Evolutionary conservation across 1,139 yeast species (phyloP).

Genomic region (Nakaseomyces bracarensis): DNA sequence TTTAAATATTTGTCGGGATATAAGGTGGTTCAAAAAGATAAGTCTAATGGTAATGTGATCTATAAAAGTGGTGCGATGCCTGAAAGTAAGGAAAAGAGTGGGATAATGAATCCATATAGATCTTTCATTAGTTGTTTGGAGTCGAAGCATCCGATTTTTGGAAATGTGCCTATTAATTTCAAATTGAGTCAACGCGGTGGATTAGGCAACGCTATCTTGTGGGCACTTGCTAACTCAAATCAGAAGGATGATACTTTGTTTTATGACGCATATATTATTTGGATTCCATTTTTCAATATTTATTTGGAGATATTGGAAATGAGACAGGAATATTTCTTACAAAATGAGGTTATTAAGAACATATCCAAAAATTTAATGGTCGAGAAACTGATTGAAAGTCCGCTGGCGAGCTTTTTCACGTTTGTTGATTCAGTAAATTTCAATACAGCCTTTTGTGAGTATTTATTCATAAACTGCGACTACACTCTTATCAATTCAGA

Average conservation of each 20-base stretch:
- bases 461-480: slow-evolving; percentile 23
- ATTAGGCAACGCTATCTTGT: slow-evolving; percentile 23
- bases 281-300: slow-evolving; percentile 24
- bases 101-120: slow-evolving; percentile 16
- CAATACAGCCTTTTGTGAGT: slow-evolving; percentile 17
- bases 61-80: slow-evolving; percentile 7
- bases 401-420: slow-evolving; percentile 19
- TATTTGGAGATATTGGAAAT: slow-evolving; percentile 20
- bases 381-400: slow-evolving; percentile 19
- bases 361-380: slow-evolving; percentile 8
- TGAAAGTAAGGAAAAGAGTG: slow-evolving; percentile 5
- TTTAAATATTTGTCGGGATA: slow-evolving; percentile 2
- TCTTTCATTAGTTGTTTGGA: slow-evolving; percentile 25
- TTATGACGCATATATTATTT: slow-evolving; percentile 19
- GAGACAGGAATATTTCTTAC: slow-evolving; percentile 23
- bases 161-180: slow-evolving; percentile 17
- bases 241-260: slow-evolving; percentile 14
- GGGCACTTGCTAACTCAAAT: slow-evolving; percentile 24
- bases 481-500: slow-evolving; percentile 5
- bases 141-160: slow-evolving; percentile 17
- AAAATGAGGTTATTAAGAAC: slow-evolving; percentile 13
- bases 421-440: slow-evolving; percentile 16
- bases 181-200: slow-evolving; percentile 20
- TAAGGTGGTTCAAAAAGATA: slow-evolving; percentile 10
- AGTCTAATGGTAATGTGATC: slow-evolving; percentile 9